Conservation (phyloP, 148 eudicot species). For the Linanthus parryae region DNA sequence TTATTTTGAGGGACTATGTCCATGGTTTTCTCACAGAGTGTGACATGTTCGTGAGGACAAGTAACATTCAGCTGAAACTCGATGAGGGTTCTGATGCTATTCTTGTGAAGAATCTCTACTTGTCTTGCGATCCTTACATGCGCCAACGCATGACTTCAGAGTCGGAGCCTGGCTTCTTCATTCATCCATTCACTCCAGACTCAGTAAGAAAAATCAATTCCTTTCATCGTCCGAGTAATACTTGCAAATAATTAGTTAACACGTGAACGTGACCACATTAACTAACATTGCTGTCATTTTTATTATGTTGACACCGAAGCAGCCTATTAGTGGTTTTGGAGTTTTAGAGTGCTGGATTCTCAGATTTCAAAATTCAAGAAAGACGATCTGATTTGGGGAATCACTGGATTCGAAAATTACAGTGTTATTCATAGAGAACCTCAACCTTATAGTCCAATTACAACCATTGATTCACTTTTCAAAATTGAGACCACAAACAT, state of each 20-base stretch:
- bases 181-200: slow-evolving; percentile 3
- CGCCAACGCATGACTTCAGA: slow-evolving; percentile 9
- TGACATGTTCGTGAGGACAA: slow-evolving; percentile 12
- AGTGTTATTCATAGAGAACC: slow-evolving; percentile 26
- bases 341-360: slow-evolving; percentile 52
- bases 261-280: too few relatives aligned
- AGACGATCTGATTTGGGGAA: slow-evolving; percentile 46
- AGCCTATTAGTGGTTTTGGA: slow-evolving; percentile 36
- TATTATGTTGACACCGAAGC: too few relatives aligned
- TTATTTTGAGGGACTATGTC: slow-evolving; percentile 18
- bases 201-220: too few relatives aligned
- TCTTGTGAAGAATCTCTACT: slow-evolving; percentile 17
- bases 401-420: slow-evolving; percentile 53
- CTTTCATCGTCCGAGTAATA: too few relatives aligned
- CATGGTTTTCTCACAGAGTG: slow-evolving; percentile 19
- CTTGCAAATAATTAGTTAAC: too few relatives aligned
- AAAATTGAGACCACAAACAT: slow-evolving; percentile 46
- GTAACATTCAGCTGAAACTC: slow-evolving; percentile 7
- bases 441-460: too few relatives aligned
- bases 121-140: slow-evolving; percentile 27
- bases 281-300: too few relatives aligned
- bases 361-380: slow-evolving; percentile 33
- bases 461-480: slow-evolving; percentile 16
- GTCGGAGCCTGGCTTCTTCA: background rate
- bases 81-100: slow-evolving; percentile 18